These are phyloP conservation scores for Penicillium freii DNA, from an alignment of 2,329 filamentous ascomycete genomes.

Conservation along the genomic window DNA sequence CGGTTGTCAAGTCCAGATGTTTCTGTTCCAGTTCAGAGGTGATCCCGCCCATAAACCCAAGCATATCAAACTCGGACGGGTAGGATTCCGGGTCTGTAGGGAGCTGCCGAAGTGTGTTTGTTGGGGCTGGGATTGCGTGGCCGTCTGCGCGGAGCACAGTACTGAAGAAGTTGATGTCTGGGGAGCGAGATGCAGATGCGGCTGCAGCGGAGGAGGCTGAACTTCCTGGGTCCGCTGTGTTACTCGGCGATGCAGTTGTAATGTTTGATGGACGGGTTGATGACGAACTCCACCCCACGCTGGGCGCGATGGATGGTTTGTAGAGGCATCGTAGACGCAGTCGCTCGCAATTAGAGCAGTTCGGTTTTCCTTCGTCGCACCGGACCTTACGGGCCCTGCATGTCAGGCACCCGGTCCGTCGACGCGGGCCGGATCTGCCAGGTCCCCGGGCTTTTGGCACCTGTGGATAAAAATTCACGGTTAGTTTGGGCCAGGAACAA, in stretches of 20 bases:
- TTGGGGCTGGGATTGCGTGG: slow-evolving; percentile 13
- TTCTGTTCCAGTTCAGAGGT: slow-evolving; percentile 38
- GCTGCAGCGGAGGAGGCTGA: neutral
- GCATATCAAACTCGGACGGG: slow-evolving; percentile 34
- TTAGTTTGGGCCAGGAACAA: slow-evolving; percentile 13
- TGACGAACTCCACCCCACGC: slow-evolving; percentile 6
- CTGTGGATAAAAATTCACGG: slow-evolving; percentile 7
- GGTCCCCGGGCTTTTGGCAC: slow-evolving; percentile 32
- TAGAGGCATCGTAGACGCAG: slow-evolving; percentile 33
- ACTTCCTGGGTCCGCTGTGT: neutral
- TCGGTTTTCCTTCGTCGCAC: slow-evolving; percentile 37
- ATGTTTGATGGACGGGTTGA: neutral
- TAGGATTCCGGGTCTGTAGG: slow-evolving; percentile 1
- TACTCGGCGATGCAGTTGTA: neutral
- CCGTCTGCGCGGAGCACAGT: slow-evolving; percentile 29
- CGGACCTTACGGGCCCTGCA: slow-evolving; percentile 39
- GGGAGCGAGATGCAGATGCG: slow-evolving; percentile 11
- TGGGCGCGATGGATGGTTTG: slow-evolving; percentile 23
- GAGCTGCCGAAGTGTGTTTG: slow-evolving; percentile 5
- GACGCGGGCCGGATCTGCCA: slow-evolving; percentile 37
- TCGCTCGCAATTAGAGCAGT: slow-evolving; percentile 36
- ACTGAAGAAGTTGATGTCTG: slow-evolving; percentile 29
- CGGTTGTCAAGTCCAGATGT: slow-evolving; percentile 32
- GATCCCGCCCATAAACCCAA: slow-evolving; percentile 39
- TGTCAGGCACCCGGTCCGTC: slow-evolving; percentile 37